A percentile compares a stretch with the other conserved stretches of the same genome.
Evolutionary conservation across 2,329 filamentous ascomycete genomes (phyloP).

Genomic region (Coniochaeta ligniaria): DNA sequence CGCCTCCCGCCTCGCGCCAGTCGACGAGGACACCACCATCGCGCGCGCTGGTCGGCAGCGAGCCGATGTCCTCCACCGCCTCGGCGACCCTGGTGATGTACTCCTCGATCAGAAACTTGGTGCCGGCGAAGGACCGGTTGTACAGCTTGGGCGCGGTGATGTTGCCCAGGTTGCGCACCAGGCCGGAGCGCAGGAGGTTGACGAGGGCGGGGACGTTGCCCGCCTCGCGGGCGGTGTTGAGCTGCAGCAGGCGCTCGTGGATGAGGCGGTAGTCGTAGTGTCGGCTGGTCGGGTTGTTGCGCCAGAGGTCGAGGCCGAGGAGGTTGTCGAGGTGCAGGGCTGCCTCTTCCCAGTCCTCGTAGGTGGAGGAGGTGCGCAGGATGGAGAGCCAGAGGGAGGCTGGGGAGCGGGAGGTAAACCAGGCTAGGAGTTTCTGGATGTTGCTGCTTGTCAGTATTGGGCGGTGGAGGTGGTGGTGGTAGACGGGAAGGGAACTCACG

Average conservation of each 20-base stretch:
- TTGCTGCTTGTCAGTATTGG: too few species aligned
- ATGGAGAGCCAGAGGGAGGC: constrained; percentile 59
- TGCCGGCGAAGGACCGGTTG: constrained; percentile 79
- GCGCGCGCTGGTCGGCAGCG: constrained; percentile 43
- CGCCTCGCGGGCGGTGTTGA: constrained; percentile 51
- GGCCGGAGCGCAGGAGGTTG: constrained; percentile 71
- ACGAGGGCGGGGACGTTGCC: constrained; percentile 62
- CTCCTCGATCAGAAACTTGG: constrained; percentile 84
- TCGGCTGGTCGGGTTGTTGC: constrained; percentile 71
- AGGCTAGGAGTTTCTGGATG: constrained; percentile 56
- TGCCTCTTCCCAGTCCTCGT: constrained; percentile 83
- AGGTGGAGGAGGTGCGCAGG: constrained; percentile 60
- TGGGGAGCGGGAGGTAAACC: constrained; percentile 59
- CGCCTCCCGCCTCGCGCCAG: not conserved
- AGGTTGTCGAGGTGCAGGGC: constrained; percentile 76
- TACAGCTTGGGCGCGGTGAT: constrained; percentile 78
- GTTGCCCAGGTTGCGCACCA: constrained; percentile 83
- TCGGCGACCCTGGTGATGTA: constrained; percentile 82
- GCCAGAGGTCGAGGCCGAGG: constrained; percentile 76
- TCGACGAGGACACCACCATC: not conserved
- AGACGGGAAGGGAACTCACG: constrained; percentile 39
- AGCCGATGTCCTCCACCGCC: constrained; percentile 69
- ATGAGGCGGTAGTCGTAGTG: constrained; percentile 87
- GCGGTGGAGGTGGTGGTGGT: too few species aligned
- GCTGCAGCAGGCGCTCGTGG: constrained; percentile 63